A percentile compares a stretch with the other conserved stretches of the same genome.
Conservation (phyloP, 2,329 filamentous ascomycete species). For the Trichoderma brevicompactum region DNA sequence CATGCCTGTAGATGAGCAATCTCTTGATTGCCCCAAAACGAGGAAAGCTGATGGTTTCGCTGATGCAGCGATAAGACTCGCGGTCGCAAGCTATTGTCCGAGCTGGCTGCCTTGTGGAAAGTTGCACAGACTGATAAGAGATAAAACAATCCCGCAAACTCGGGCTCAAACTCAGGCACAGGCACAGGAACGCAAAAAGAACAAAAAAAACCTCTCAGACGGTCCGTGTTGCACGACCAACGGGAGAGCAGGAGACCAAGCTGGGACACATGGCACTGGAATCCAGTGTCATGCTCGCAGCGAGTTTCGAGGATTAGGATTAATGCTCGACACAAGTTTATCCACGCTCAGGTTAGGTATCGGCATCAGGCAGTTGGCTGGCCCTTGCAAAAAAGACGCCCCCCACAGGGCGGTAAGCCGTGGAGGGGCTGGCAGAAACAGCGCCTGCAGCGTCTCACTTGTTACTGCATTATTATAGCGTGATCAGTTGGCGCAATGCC, state of each 20-base stretch:
- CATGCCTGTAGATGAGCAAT: slow-evolving; percentile 2
- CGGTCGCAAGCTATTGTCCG: neutral
- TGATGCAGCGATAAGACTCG: slow-evolving; percentile 8
- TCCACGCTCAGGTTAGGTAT: neutral
- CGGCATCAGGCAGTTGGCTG: slow-evolving; percentile 4
- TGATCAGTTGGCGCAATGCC: slow-evolving; percentile 25
- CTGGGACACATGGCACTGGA: slow-evolving; percentile 15
- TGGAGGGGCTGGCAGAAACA: slow-evolving; percentile 23
- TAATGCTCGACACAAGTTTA: neutral
- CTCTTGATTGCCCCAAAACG: neutral
- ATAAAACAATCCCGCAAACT: neutral
- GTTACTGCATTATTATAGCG: slow-evolving; percentile 1
- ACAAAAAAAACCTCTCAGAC: neutral
- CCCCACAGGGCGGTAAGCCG: slow-evolving; percentile 22
- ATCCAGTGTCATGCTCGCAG: slow-evolving; percentile 2
- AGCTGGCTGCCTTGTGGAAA: neutral
- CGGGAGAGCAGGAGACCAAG: neutral
- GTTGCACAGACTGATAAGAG: slow-evolving; percentile 5
- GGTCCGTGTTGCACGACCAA: slow-evolving; percentile 3
- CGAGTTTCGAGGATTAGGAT: neutral
- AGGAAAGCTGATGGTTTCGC: neutral
- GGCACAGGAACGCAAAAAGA: neutral
- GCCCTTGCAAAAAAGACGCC: neutral
- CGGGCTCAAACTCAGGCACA: neutral
- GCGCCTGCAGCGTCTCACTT: slow-evolving; percentile 14